Conservation (phyloP, 352 stramenopile genomes). For the Phytophthora meadii region DNA sequence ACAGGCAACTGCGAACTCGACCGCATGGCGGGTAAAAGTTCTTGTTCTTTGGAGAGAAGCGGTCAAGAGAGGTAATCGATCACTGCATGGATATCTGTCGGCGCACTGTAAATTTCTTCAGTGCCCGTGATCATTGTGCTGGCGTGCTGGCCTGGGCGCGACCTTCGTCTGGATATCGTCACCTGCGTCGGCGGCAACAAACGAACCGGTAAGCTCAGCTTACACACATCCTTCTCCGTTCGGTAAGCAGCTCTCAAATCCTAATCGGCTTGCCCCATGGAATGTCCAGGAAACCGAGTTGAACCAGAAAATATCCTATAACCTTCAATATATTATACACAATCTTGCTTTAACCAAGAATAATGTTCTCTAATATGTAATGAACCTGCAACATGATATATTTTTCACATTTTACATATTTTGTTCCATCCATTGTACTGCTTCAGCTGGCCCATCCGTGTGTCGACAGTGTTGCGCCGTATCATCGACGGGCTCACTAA, state of each 20-base stretch:
- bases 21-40: slow-evolving; percentile 26
- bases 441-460: not conserved
- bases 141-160: not conserved
- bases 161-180: not conserved
- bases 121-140: not conserved
- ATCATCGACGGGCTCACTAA: slow-evolving; percentile 16
- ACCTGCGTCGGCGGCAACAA: not conserved
- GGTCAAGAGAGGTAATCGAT: not conserved
- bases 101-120: not conserved
- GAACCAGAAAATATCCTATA: not conserved
- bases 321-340: not conserved
- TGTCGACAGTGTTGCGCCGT: slow-evolving; percentile 1
- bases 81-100: not conserved
- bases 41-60: not conserved
- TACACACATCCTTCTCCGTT: slow-evolving; percentile 18
- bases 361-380: too few species aligned
- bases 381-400: too few species aligned
- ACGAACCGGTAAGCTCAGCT: not conserved
- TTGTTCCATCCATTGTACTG: not conserved
- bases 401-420: too few species aligned
- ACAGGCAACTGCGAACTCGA: slow-evolving; percentile 25
- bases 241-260: slow-evolving; percentile 1
- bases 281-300: slow-evolving; percentile 7
- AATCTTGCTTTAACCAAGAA: not conserved
- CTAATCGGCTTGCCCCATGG: not conserved